Evolutionary conservation across 2,329 filamentous ascomycete genomes (phyloP).

Genomic region (Cladosporium sp.): DNA sequence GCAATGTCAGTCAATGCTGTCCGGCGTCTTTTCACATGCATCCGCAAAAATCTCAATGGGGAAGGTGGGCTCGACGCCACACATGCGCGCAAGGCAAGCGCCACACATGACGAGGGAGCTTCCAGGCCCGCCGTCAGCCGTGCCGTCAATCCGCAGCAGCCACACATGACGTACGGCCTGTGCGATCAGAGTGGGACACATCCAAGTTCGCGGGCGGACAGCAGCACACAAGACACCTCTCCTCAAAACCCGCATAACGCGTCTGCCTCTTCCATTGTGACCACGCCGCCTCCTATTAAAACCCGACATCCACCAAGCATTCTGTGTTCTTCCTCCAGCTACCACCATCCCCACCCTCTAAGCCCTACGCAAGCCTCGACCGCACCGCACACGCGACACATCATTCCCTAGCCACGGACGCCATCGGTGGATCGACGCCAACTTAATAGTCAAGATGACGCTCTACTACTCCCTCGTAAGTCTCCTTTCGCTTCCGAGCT

Average conservation of each 20-base stretch:
- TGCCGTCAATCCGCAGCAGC: background rate
- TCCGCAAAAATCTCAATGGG: slow-evolving; percentile 10
- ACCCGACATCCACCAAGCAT: background rate
- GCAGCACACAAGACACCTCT: slow-evolving; percentile 13
- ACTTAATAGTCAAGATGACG: slow-evolving; percentile 56
- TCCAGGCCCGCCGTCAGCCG: background rate
- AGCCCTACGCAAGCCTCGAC: background rate
- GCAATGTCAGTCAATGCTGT: background rate
- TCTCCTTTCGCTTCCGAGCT: slow-evolving; percentile 26
- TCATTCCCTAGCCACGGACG: slow-evolving; percentile 14
- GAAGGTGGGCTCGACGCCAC: slow-evolving; percentile 10
- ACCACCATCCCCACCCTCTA: background rate
- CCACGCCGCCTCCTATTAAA: background rate
- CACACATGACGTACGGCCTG: slow-evolving; percentile 6
- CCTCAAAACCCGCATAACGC: background rate
- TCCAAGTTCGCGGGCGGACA: slow-evolving; percentile 1
- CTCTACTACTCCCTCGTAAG: slow-evolving; percentile 69
- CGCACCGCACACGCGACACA: background rate
- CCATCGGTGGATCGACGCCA: slow-evolving; percentile 21
- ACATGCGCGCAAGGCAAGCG: background rate
- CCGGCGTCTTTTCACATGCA: background rate
- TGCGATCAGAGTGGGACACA: background rate
- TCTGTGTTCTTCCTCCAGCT: background rate
- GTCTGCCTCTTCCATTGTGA: background rate
- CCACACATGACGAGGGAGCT: slow-evolving; percentile 7